A percentile compares a stretch with the other conserved stretches of the same genome.
Conservation (phyloP, 2,329 filamentous ascomycete species). For the Ceratocystis eucalypticola region DNA sequence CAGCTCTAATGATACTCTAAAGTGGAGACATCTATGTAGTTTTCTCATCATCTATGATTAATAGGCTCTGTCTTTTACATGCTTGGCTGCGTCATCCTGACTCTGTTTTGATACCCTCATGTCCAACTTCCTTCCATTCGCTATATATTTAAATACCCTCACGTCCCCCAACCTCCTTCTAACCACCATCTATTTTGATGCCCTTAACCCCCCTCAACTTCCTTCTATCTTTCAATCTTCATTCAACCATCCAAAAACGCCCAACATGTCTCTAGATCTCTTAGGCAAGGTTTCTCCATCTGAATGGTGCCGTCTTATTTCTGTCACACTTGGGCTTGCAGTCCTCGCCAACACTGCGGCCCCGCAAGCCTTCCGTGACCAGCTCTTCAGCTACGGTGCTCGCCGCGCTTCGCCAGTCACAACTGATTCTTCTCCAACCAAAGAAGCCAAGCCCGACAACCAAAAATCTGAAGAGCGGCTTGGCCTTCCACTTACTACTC, state of each 20-base stretch:
- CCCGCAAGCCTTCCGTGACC: slow-evolving; percentile 29
- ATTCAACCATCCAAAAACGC: no score
- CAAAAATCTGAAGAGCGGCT: background rate
- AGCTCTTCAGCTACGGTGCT: slow-evolving; percentile 32
- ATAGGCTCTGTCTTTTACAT: background rate
- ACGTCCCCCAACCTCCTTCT: no score
- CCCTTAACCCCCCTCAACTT: background rate
- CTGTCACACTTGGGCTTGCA: slow-evolving; percentile 13
- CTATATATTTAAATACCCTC: no score
- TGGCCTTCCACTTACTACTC: background rate
- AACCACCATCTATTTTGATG: no score
- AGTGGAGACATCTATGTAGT: background rate
- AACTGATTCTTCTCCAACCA: background rate
- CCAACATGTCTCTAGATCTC: background rate
- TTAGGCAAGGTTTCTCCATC: slow-evolving; percentile 17
- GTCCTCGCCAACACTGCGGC: slow-evolving; percentile 13
- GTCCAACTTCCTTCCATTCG: no score
- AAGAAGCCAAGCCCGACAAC: background rate
- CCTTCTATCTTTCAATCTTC: background rate
- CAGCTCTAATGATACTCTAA: background rate
- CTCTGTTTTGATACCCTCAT: no score
- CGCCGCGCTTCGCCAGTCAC: slow-evolving; percentile 37
- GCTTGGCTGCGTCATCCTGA: no score
- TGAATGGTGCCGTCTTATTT: slow-evolving; percentile 17
- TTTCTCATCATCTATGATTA: background rate